Base-by-base conservation (phyloP, 805 yeast genomes). In the Kodamaea neixiangensis region DNA sequence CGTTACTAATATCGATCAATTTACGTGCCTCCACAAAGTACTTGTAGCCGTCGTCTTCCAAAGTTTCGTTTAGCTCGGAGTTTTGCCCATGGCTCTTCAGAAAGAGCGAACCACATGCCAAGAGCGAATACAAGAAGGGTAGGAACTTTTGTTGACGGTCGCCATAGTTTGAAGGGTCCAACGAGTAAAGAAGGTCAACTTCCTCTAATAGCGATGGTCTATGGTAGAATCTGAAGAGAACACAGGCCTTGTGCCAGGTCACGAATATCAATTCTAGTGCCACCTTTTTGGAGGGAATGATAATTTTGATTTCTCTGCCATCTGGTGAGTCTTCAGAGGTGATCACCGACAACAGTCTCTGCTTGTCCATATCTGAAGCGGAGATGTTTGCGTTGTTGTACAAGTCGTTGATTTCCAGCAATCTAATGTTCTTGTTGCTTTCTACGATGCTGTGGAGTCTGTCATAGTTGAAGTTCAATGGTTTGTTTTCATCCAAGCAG, bases 231-330 rank as follows among this genome's bases (percentile, higher is more conserved):
- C 96, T 75, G 64, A 90, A 88, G 47, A 91, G 72, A 3, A 89
- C 90, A 67, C 96, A 89, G 0, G 96, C 96, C 58, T 85, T 83
- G 54, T 84, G 82, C 96, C 96, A 91, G 0, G 92, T 86, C 42
- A 85, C 81, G 53, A 82, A 81, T 18, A 91, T 83, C 54, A 90
- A 74, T 56, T 81, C 81, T 34, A 88, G 66, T 0, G 96, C 93
- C 20, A 79, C 78, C 31, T 82, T 85, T 60, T 87, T 84, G 1
- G 92, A 81, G 0, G 97, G 97, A 34, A 91, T 69, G 7, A 87
- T 81, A 53, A 86, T 77, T 54, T 77, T 82, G 56, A 87, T 77
- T 58, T 85, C 91, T 48, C 72, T 66, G 5, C 62, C 65, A 5
- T 56, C 34, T 41, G 59, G 51, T 14, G 39, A 35, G 9, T 67